Percentiles rank a stretch among this genome's conserved stretches.
Evolutionary conservation across 768 basidiomycete genomes (phyloP).

Genomic region (Pleurotus citrinopileatus): DNA sequence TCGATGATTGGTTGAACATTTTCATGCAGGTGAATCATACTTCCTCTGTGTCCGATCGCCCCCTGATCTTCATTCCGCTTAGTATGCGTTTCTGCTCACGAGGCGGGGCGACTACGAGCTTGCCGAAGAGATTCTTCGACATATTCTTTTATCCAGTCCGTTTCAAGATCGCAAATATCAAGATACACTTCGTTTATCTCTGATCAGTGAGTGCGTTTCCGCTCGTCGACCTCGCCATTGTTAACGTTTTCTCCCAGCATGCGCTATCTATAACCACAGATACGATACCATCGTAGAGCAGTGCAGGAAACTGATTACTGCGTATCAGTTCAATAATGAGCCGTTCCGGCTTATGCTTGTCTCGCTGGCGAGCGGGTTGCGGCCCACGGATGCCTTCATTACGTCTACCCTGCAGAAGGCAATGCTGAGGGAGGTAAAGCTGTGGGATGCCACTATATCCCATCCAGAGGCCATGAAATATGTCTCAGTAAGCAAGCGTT

Average conservation of each 20-base stretch:
- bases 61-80: conserved; percentile 7
- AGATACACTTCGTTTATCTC: conserved; percentile 69
- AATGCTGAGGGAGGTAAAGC: conserved; percentile 73
- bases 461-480: conserved; percentile 60
- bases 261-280: conserved; percentile 58
- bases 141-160: conserved; percentile 71
- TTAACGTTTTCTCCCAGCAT: conserved; percentile 46
- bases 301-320: conserved; percentile 68
- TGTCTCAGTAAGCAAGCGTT: conserved; percentile 59
- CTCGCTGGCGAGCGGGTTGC: conserved; percentile 67
- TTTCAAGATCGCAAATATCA: conserved; percentile 62
- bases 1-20: conserved; percentile 82
- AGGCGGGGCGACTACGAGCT: conserved; percentile 57
- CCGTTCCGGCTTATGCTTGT: conserved; percentile 76
- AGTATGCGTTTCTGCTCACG: conserved; percentile 79
- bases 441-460: conserved; percentile 63
- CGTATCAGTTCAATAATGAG: conserved; percentile 85
- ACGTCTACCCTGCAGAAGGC: conserved; percentile 81
- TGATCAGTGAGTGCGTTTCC: conserved; percentile 57
- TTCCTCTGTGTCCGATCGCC: not conserved
- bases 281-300: conserved; percentile 67
- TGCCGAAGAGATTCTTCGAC: conserved; percentile 74
- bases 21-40: conserved; percentile 71
- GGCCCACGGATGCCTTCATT: conserved; percentile 73
- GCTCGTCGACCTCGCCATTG: not conserved